Conservation (phyloP, 257 asterid genomes). For the Nicotiana knightiana region DNA sequence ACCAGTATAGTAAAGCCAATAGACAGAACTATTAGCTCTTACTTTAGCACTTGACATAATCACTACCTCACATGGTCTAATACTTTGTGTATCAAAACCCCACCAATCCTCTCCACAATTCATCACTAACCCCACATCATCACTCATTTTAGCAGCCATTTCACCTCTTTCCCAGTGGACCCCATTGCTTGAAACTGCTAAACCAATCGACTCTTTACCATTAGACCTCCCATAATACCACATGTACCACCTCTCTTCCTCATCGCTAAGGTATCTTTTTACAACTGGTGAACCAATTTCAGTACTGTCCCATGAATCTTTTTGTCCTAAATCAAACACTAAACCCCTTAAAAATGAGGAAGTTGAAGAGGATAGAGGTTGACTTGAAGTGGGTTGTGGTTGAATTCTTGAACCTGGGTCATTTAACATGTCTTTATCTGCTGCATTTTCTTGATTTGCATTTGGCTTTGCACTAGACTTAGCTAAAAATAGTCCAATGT, state of each 20-base stretch:
- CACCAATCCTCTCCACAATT: conserved; percentile 71
- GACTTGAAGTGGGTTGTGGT: conserved; percentile 22
- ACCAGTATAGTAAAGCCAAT: conserved; percentile 91
- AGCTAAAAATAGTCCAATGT: conserved; percentile 25
- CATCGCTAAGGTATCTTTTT: conserved; percentile 78
- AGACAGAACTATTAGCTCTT: conserved; percentile 52
- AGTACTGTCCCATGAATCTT: conserved; percentile 60
- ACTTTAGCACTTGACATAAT: conserved; percentile 81
- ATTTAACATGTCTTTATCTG: conserved; percentile 5
- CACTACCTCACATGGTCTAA: conserved; percentile 68
- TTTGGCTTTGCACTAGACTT: conserved; percentile 56
- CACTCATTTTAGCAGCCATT: conserved; percentile 37
- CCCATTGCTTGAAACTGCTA: conserved; percentile 85
- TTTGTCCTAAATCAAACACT: conserved; percentile 55
- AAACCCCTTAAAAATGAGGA: conserved; percentile 60
- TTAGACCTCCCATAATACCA: conserved; percentile 74
- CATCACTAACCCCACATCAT: conserved; percentile 76
- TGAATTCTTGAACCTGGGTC: conserved; percentile 27
- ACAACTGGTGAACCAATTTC: conserved; percentile 92
- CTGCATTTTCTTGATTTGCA: conserved; percentile 37
- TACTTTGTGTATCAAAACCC: conserved; percentile 75
- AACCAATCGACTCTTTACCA: conserved; percentile 48
- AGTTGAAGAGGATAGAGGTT: conserved; percentile 20
- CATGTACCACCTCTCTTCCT: conserved; percentile 86
- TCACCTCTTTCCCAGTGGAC: conserved; percentile 88